Conservation (phyloP, 805 yeast genomes). For the Barnettozyma sp. region DNA sequence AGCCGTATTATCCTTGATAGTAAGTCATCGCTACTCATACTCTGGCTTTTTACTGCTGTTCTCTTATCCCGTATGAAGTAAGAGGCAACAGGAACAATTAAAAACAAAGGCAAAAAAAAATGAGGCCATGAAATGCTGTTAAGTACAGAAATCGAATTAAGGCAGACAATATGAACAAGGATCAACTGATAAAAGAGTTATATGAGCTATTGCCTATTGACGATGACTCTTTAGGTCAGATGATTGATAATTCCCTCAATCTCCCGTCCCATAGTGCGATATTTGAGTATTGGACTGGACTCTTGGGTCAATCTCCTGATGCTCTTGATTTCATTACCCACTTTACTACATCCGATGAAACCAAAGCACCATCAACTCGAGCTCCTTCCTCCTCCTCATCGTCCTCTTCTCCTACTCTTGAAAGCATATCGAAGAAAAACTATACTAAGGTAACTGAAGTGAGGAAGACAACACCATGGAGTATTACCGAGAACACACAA, state of each 20-base stretch:
- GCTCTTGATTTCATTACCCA: constrained; percentile 40
- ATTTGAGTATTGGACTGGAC: constrained; percentile 44
- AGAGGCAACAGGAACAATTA: too few species aligned
- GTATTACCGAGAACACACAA: too few species aligned
- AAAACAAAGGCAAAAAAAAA: too few species aligned
- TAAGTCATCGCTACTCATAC: constrained; percentile 1
- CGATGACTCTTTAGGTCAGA: constrained; percentile 44
- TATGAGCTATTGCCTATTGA: constrained; percentile 48
- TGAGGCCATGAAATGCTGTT: not conserved
- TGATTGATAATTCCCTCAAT: constrained; percentile 46
- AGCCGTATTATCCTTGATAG: constrained; percentile 9
- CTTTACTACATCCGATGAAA: constrained; percentile 30
- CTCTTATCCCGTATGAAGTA: not conserved
- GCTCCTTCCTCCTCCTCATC: too few species aligned
- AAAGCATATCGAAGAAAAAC: too few species aligned
- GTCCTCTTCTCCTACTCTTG: too few species aligned
- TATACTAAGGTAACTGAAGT: too few species aligned
- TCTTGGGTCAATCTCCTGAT: constrained; percentile 52
- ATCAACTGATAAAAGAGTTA: constrained; percentile 15
- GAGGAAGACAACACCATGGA: too few species aligned
- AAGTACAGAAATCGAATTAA: not conserved
- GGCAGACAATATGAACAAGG: constrained; percentile 2
- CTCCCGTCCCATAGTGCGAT: constrained; percentile 42
- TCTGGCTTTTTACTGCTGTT: not conserved
- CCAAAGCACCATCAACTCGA: constrained; percentile 5